Evolutionary conservation across 345 rosid species (phyloP).

Genomic region (Excoecaria cochinchinensis): DNA sequence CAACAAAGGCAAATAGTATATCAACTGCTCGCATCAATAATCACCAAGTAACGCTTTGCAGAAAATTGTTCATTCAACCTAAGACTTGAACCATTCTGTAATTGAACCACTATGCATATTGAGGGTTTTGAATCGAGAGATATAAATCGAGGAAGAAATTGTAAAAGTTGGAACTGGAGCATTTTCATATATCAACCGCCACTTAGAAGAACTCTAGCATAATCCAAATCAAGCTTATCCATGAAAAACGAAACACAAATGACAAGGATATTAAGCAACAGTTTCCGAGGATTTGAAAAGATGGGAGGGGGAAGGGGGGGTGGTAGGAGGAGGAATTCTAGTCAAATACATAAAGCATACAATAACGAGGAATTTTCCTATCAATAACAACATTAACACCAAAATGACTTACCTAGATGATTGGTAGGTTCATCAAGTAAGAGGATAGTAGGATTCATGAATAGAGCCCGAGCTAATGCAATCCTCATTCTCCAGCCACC

Average conservation of each 20-base stretch:
- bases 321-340: background rate
- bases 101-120: background rate
- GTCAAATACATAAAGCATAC: background rate
- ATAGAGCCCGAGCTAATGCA: constrained; percentile 91
- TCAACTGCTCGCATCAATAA: background rate
- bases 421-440: constrained; percentile 97
- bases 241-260: background rate
- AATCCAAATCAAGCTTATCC: background rate
- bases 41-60: background rate
- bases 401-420: constrained; percentile 67
- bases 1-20: background rate
- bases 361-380: background rate
- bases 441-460: constrained; percentile 90
- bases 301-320: no score
- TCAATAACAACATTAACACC: background rate
- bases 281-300: background rate
- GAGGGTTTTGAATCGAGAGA: background rate
- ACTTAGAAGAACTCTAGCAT: background rate
- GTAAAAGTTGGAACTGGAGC: background rate
- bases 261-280: background rate
- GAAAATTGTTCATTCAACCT: background rate
- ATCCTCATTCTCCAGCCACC: constrained; percentile 99
- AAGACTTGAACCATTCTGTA: background rate
- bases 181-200: background rate
- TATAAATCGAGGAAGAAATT: background rate